Evolutionary conservation across 495 filamentous ascomycete species (phyloP).

Genomic region (Acidomyces sp.): DNA sequence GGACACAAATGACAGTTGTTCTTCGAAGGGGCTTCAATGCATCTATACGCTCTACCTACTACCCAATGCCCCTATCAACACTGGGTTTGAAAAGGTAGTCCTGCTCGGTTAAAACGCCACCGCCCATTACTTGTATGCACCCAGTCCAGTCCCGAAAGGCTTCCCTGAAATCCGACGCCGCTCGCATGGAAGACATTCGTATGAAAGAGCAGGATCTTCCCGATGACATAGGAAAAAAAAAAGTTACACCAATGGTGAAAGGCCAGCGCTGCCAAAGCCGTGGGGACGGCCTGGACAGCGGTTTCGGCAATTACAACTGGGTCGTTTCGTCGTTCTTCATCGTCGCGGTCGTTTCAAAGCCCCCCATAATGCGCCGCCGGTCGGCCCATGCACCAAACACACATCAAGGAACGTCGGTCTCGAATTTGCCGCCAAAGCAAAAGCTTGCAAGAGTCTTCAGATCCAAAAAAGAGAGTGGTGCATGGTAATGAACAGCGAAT

Average conservation of each 20-base stretch:
- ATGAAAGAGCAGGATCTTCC: too few relatives aligned
- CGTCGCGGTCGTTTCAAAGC: conserved; percentile 11
- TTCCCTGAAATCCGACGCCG: too few relatives aligned
- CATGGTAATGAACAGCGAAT: not conserved
- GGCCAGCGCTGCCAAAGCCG: not conserved
- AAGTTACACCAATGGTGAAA: conserved; percentile 6
- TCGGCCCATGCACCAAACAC: not conserved
- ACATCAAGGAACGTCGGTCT: not conserved
- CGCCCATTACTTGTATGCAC: not conserved
- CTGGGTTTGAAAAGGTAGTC: not conserved
- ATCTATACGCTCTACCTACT: not conserved
- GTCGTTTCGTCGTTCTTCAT: conserved; percentile 12
- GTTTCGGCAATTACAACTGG: conserved; percentile 4
- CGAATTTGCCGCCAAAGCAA: not conserved
- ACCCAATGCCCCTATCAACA: conserved; percentile 3
- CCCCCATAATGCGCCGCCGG: not conserved
- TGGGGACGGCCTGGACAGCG: not conserved
- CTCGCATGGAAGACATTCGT: too few relatives aligned
- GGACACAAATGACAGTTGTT: too few relatives aligned
- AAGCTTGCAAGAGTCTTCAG: not conserved
- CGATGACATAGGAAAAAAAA: conserved; percentile 1
- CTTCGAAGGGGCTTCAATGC: not conserved
- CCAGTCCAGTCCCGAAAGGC: too few relatives aligned
- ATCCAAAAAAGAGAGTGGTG: not conserved
- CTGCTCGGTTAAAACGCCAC: not conserved